Evolutionary conservation across 371 early-diverging fungal species (phyloP).

Genomic region (Rhizopus microsporus): DNA sequence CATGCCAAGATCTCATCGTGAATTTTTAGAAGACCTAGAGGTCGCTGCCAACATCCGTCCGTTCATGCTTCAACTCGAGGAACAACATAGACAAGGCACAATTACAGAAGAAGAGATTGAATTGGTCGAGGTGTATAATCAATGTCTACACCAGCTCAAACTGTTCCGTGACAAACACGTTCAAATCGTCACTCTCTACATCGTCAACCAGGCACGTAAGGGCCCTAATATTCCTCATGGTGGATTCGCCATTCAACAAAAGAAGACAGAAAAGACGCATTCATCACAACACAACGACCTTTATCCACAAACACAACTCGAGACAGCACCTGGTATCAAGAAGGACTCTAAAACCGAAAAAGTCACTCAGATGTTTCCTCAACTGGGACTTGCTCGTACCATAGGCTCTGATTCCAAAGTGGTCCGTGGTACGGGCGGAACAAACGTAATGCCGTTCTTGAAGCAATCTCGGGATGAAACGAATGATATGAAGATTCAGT

Average conservation of each 20-base stretch:
- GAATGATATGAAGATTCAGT: constrained; percentile 24
- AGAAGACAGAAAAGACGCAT: constrained; percentile 17
- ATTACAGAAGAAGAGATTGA: constrained; percentile 22
- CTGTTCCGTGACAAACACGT: constrained; percentile 91
- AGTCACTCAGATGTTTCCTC: constrained; percentile 41
- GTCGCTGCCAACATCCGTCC: constrained; percentile 60
- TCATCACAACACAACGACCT: constrained; percentile 42
- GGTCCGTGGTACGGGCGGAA: constrained; percentile 94
- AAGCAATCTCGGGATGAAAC: constrained; percentile 70
- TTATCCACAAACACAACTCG: constrained; percentile 56
- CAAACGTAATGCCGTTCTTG: constrained; percentile 89
- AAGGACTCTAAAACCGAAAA: constrained; percentile 34
- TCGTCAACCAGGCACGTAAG: constrained; percentile 84
- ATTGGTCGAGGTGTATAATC: constrained; percentile 70
- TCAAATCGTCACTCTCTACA: constrained; percentile 89
- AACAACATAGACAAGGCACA: constrained; percentile 17
- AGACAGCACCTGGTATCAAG: constrained; percentile 39
- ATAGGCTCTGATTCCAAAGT: constrained; percentile 56
- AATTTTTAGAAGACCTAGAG: constrained; percentile 83
- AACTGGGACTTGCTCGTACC: constrained; percentile 60
- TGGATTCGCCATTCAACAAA: constrained; percentile 49
- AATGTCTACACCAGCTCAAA: constrained; percentile 77
- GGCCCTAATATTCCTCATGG: constrained; percentile 69
- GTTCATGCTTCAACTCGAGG: constrained; percentile 48
- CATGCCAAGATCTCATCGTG: constrained; percentile 88